Evolutionary conservation across 2,329 filamentous ascomycete species (phyloP).

Genomic region (Geoglossum cookeanum): DNA sequence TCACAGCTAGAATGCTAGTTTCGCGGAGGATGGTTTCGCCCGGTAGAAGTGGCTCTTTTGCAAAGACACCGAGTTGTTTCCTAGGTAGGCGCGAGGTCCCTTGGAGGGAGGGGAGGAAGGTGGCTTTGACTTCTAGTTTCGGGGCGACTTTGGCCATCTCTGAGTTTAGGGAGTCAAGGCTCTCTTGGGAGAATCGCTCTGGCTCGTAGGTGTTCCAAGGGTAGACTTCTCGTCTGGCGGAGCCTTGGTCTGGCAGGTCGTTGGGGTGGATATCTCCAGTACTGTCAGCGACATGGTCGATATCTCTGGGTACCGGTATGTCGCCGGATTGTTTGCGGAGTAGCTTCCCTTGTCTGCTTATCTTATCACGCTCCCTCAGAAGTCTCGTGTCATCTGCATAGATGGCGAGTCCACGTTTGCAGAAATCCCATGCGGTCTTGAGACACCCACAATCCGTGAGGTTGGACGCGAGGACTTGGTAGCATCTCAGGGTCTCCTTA

Average conservation of each 20-base stretch:
- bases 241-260: conserved; percentile 14
- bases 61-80: conserved; percentile 67
- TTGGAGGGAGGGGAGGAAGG: conserved; percentile 51
- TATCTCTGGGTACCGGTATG: conserved; percentile 26
- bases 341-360: conserved; percentile 17
- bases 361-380: conserved; percentile 31
- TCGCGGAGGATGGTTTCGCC: conserved; percentile 65
- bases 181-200: conserved; percentile 33
- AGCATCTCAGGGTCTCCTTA: conserved; percentile 6
- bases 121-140: conserved; percentile 61
- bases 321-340: conserved; percentile 13
- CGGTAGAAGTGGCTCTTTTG: conserved; percentile 57
- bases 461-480: conserved; percentile 27
- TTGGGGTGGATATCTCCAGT: conserved; percentile 40
- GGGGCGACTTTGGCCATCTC: conserved; percentile 51
- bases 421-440: conserved; percentile 47
- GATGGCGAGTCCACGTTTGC: conserved; percentile 37
- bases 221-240: conserved; percentile 35
- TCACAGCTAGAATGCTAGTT: conserved; percentile 71
- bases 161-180: conserved; percentile 49
- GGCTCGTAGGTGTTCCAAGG: conserved; percentile 44
- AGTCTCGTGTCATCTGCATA: conserved; percentile 38
- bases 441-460: conserved; percentile 43
- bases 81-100: conserved; percentile 21
- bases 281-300: conserved; percentile 48